Evolutionary conservation across 2,329 filamentous ascomycete species (phyloP).

Genomic region (Grosmannia serpens): DNA sequence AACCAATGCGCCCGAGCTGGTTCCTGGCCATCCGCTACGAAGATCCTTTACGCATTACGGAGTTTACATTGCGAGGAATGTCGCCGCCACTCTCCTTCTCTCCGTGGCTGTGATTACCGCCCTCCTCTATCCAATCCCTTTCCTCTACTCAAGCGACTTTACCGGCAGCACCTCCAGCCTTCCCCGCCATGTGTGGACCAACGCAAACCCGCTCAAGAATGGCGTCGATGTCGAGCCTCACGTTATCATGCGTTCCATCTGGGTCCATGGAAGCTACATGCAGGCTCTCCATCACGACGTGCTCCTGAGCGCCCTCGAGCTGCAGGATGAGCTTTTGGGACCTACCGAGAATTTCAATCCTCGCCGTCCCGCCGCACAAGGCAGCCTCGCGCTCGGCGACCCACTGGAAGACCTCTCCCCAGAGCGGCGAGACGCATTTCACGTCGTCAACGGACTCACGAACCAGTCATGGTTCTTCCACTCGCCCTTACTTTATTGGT

Average conservation of each 20-base stretch:
- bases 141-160: conserved; percentile 62
- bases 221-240: conserved; percentile 41
- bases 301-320: conserved; percentile 51
- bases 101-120: conserved; percentile 61
- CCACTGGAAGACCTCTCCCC: conserved; percentile 26
- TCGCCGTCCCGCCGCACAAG: conserved; percentile 15
- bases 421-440: conserved; percentile 40
- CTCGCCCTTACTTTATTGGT: conserved; percentile 75
- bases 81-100: conserved; percentile 60
- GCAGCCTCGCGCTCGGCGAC: conserved; percentile 5
- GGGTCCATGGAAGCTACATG: conserved; percentile 76
- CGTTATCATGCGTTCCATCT: conserved; percentile 71
- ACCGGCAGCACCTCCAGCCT: conserved; percentile 60
- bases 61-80: conserved; percentile 58
- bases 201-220: conserved; percentile 51
- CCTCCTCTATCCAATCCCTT: conserved; percentile 64
- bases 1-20: conserved; percentile 58
- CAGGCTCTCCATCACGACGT: conserved; percentile 56
- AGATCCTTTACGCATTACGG: conserved; percentile 57
- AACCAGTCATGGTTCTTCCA: conserved; percentile 66
- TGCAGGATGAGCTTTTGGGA: conserved; percentile 61
- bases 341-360: conserved; percentile 45
- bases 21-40: conserved; percentile 53
- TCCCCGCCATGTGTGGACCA: conserved; percentile 73
- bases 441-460: conserved; percentile 47